Base-by-base conservation (phyloP, 2,329 filamentous ascomycete genomes). In the Didymella lethalis region DNA sequence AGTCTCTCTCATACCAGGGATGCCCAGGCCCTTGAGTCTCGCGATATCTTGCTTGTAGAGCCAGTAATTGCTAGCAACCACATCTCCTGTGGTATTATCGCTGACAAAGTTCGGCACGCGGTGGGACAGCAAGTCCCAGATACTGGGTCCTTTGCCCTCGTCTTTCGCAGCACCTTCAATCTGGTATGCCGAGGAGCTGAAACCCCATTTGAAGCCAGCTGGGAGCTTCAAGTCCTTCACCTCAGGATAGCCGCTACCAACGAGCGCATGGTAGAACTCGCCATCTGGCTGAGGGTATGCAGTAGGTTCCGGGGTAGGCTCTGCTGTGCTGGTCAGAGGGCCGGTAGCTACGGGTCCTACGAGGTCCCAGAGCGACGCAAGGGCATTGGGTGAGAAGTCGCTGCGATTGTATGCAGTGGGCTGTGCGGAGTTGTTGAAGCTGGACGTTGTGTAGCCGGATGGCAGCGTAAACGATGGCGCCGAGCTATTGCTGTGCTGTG, bases 311-410 rank as follows among this genome's bases (percentile, higher is more conserved):
- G 80, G 75, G 1, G 79, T 81, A n/a, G 79, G 78, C 7, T 67
- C 59, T 2, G 79, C 77, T 1, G 79, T 81, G 2, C 74, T 76
- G 18, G 78, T 81, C 25, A 81, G 72, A 0, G 78, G 75, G 2
- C 79, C 79, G 7, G 75, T 74, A 26, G 74, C 70, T 25, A 82
- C 71, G 12, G 78, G 77, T 0, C 80, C 80, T 25, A 82, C 75
- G 49, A 80, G 76, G 53, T 80, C 75, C 80, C 80, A 82, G 10
- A 82, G 71, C 38, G 80, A 78, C 3, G 76, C 78, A 20, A 83
- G 72, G 18, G 78, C 78, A 59, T 82, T 78, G 48, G 82, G 77
- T 0, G 80, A 81, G 67, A 81, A 83, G 55, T 81, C 78, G 1
- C 71, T 76, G 34, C 81, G 80, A 4, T 70, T 76, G 41, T 78